Evolutionary conservation across 148 eudicot genomes (phyloP).

Genomic region (Rhododendron griersonianum): DNA sequence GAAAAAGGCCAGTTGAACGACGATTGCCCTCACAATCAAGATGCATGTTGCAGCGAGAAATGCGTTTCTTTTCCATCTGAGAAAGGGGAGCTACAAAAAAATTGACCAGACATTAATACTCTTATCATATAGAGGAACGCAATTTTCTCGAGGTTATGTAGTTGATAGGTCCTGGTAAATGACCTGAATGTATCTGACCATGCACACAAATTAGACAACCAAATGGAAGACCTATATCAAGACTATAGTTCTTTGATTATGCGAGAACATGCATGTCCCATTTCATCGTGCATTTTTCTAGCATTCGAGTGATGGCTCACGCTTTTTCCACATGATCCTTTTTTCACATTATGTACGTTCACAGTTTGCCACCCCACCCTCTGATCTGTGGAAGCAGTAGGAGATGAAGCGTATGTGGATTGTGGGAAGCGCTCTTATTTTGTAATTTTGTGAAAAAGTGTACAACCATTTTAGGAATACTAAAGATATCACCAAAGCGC

Average conservation of each 20-base stretch:
- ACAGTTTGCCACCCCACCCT: background rate
- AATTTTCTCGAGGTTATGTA: background rate
- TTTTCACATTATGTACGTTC: background rate
- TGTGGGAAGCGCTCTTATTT: background rate
- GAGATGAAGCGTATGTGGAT: background rate
- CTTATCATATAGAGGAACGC: background rate
- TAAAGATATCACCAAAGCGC: background rate
- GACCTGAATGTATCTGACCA: background rate
- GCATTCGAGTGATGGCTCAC: background rate
- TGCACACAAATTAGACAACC: background rate
- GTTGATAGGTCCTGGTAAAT: background rate
- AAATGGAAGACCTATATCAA: background rate
- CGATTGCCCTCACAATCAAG: constrained; percentile 17
- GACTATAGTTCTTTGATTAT: background rate
- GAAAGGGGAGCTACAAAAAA: constrained; percentile 10
- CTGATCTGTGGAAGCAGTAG: background rate
- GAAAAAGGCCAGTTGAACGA: constrained; percentile 16
- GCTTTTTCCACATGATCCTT: too few relatives aligned
- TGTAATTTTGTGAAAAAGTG: background rate
- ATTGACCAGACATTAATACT: background rate
- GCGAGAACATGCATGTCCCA: background rate
- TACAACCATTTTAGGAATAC: background rate
- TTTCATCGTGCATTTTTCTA: background rate
- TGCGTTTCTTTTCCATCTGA: constrained; percentile 26
- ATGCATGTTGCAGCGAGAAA: constrained; percentile 23